Evolutionary conservation across 495 filamentous ascomycete genomes (phyloP).

Genomic region (Penicillium flavigenum): DNA sequence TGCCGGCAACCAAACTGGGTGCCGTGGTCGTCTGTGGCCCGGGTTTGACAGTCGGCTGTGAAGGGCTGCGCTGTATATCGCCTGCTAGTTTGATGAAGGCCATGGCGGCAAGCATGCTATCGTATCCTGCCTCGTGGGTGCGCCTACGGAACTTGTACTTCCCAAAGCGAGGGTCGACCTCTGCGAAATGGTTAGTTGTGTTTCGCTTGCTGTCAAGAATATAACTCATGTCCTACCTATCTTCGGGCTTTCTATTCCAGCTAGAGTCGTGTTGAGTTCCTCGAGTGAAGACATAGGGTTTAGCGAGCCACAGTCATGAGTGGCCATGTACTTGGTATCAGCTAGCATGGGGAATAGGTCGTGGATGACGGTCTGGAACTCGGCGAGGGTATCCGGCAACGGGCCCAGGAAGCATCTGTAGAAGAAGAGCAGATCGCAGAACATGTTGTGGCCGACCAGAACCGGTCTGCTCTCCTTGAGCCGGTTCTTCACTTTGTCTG

Average conservation of each 20-base stretch:
- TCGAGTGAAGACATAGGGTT: slow-evolving; percentile 52
- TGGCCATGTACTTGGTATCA: slow-evolving; percentile 78
- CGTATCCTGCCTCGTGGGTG: slow-evolving; percentile 70
- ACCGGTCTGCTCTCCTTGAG: slow-evolving; percentile 52
- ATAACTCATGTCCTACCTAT: slow-evolving; percentile 45
- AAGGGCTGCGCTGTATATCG: slow-evolving; percentile 39
- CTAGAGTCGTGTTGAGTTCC: slow-evolving; percentile 46
- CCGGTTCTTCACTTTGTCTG: slow-evolving; percentile 28
- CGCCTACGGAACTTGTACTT: slow-evolving; percentile 48
- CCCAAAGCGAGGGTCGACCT: slow-evolving; percentile 37
- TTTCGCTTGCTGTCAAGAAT: not conserved
- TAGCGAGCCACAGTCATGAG: slow-evolving; percentile 51
- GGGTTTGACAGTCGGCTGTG: not conserved
- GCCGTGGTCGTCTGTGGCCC: not conserved
- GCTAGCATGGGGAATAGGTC: slow-evolving; percentile 65
- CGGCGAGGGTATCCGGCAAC: slow-evolving; percentile 59
- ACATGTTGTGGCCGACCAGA: slow-evolving; percentile 75
- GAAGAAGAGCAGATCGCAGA: slow-evolving; percentile 72
- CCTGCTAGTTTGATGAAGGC: slow-evolving; percentile 62
- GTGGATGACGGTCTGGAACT: slow-evolving; percentile 57
- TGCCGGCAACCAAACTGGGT: not conserved
- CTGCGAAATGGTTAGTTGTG: slow-evolving; percentile 16
- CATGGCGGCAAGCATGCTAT: slow-evolving; percentile 68
- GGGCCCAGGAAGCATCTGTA: slow-evolving; percentile 66
- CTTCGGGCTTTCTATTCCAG: slow-evolving; percentile 36